Conservation (phyloP, 352 stramenopile species). For the Pythium vanterpoolii region DNA sequence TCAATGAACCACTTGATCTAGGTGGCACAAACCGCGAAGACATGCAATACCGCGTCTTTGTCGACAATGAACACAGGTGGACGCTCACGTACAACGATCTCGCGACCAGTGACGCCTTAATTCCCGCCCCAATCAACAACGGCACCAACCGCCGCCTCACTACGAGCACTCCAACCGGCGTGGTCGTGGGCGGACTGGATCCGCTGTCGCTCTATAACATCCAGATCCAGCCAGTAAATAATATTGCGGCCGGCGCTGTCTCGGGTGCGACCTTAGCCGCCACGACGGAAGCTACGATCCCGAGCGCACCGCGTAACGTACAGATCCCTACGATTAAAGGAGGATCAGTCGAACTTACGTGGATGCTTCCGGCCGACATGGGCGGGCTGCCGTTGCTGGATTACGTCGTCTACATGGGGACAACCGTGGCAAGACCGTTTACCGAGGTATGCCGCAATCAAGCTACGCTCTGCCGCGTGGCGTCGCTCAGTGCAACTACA, state of each 20-base stretch:
- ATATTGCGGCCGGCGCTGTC: constrained; percentile 19
- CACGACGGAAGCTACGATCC: constrained; percentile 32
- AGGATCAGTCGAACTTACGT: constrained; percentile 37
- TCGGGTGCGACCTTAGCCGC: constrained; percentile 24
- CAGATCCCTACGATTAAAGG: constrained; percentile 21
- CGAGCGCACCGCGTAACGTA: constrained; percentile 31
- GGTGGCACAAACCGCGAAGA: constrained; percentile 32
- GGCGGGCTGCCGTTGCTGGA: constrained; percentile 39
- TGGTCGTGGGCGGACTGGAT: constrained; percentile 44
- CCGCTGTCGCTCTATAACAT: constrained; percentile 50
- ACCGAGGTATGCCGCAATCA: constrained; percentile 21
- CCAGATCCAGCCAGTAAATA: constrained; percentile 40
- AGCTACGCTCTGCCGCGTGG: constrained; percentile 26
- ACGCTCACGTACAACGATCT: constrained; percentile 40
- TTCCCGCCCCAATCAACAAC: background rate
- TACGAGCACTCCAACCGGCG: constrained; percentile 24
- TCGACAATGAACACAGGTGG: constrained; percentile 31
- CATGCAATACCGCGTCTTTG: constrained; percentile 49
- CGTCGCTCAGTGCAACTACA: constrained; percentile 25
- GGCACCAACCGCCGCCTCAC: background rate
- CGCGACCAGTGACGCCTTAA: background rate
- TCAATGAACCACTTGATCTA: constrained; percentile 54
- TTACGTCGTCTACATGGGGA: constrained; percentile 36
- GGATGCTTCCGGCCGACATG: constrained; percentile 35
- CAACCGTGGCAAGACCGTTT: constrained; percentile 18